Base-by-base conservation (phyloP, 805 yeast genomes). In the Schwanniomyces sp. region DNA sequence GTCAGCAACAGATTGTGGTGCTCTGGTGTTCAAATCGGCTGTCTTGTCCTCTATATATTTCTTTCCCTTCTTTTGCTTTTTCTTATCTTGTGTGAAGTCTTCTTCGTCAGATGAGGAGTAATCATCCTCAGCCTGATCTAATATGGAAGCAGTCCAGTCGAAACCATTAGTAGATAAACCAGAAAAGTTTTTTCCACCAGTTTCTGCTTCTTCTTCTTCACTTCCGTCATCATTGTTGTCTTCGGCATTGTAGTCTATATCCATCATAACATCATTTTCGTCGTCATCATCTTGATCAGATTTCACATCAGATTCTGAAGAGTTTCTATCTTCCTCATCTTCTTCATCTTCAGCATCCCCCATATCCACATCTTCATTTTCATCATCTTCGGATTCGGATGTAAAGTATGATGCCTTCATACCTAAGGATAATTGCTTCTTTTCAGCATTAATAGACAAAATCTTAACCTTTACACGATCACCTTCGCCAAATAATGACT, bases 71-170 rank as follows among this genome's bases (percentile, higher is more conserved):
- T 67, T 71, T 48, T 57, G 74, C 53, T 67, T 71, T 48, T 57
- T 74, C 63, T 57, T 79, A 44, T 78, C 81, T 46, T 79, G 85
- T 30, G 75, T 78, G 46, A 80, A 86, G 41, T 78, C 84, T 9
- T 80, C 81, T 11, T 79, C 87, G 12, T 76, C 79, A 5, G 80
- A 80, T 2, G 78, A 75, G 2, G 75, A 78, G 21, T 72, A 79
- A 2, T 70, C 75, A 16, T 76, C 84, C 49, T 80, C 84, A 16
- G 86, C 88, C 69, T 88, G 95, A 56, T 88, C 96, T 52, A 91
- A 74, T 54, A 89, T 83, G 36, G 88, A 84, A 2, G 96, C 96
- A 40, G 96, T 86, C 99, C 99, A 94, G 66, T 94, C 97, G 58
- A 94, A 94, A 3, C 95, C 95, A 57, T 82, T 84, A 34, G 95